Base-by-base conservation (phyloP, 495 filamentous ascomycete genomes). In the Annulohypoxylon stygium region DNA sequence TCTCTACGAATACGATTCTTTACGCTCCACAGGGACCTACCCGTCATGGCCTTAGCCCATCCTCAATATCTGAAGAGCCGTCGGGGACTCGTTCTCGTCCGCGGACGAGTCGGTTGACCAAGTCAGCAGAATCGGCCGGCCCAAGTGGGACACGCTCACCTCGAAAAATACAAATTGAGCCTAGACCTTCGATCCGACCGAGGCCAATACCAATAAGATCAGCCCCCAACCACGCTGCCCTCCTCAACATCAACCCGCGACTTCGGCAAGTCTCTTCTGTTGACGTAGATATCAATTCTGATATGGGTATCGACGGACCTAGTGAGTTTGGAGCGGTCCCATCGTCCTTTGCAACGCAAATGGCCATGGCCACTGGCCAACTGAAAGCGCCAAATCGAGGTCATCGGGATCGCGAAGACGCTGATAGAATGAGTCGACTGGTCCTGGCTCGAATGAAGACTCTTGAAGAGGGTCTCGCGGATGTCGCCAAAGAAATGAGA, bases 381-480 rank as follows among this genome's bases (percentile, higher is more conserved):
- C 74, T 85, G 63, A 83, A 81, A 65, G 71, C 61, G 7, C 67
- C 78, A 63, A 69, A 79, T 5, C 72, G 69, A 39, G 68, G 25
- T 4, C 10, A 39, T 23, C 82, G 83, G 57, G 80, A 79, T 33
- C 83, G 84, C 23, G 88, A 88, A 9, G 89, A 93, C 71, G 89
- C 90, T 70, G 85, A 85, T 67, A 83, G 86, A 78, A 91, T 97
- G 80, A 90, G 90, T 70, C 88, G 92, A 55, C 82, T 97, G n/a
- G 91, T 97, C 79, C 83, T 97, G n/a, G 93, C 93, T 5, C 86
- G 93, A 60, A 97, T 98, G 91, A 94, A 94, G 71, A 92, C 91
- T 34, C 87, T 98, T 7, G 94, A 98, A 79, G 93, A 95, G 78
- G 86, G 90, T 34, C 92, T 98, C 76, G 88, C 90, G 0, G 93